These are phyloP conservation scores for Zygosaccharomyces sapae DNA, from an alignment of 1,139 yeast genomes.

Conservation along the genomic window DNA sequence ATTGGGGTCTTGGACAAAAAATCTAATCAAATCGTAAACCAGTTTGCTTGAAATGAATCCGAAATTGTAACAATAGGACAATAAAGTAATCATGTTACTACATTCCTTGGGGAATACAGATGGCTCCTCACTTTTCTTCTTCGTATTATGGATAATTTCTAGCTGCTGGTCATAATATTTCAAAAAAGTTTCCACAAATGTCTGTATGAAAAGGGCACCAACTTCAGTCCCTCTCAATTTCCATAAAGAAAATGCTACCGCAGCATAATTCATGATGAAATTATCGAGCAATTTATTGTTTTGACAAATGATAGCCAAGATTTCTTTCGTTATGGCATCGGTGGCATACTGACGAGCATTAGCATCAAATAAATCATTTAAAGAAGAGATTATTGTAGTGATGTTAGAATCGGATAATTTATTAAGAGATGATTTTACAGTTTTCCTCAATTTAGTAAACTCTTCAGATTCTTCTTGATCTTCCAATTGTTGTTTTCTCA, in stretches of 20 bases:
- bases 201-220: conserved; percentile 84
- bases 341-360: conserved; percentile 77
- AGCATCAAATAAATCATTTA: conserved; percentile 56
- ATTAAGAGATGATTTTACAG: conserved; percentile 77
- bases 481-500: conserved; percentile 53
- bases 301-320: conserved; percentile 68
- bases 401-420: conserved; percentile 83
- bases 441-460: conserved; percentile 48
- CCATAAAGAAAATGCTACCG: conserved; percentile 70
- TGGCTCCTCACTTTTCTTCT: conserved; percentile 26
- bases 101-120: conserved; percentile 46
- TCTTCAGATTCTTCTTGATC: conserved; percentile 46
- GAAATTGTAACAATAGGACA: conserved; percentile 74
- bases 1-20: conserved; percentile 53
- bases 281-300: conserved; percentile 65
- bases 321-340: conserved; percentile 57
- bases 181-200: conserved; percentile 62
- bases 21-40: conserved; percentile 68
- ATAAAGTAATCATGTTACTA: conserved; percentile 64
- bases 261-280: conserved; percentile 76
- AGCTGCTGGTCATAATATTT: conserved; percentile 35
- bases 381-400: conserved; percentile 60
- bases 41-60: conserved; percentile 70
- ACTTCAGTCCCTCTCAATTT: conserved; percentile 80
- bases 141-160: conserved; percentile 15